Conservation (phyloP, 345 rosid species). For the Limnanthes douglasii region DNA sequence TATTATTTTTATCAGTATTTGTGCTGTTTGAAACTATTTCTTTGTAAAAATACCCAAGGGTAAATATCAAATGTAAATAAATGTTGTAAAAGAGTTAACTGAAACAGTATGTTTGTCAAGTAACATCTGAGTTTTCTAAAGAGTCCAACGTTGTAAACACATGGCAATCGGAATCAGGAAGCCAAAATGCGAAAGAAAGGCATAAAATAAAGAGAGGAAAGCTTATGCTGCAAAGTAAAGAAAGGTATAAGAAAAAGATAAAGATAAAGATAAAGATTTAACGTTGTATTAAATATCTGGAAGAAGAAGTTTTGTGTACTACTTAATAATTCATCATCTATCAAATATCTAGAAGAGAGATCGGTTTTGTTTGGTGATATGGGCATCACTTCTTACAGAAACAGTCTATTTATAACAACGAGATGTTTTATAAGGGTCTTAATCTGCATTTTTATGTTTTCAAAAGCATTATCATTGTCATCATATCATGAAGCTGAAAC, state of each 20-base stretch:
- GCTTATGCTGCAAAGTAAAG: slow-evolving; percentile 15
- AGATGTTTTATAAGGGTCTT: slow-evolving; percentile 1
- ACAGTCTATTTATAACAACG: slow-evolving; percentile 6
- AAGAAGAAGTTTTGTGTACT: slow-evolving; percentile 4
- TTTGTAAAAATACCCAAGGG: neutral
- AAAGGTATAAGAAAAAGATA: slow-evolving; percentile 17
- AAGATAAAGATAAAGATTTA: neutral
- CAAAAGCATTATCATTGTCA: slow-evolving; percentile 6
- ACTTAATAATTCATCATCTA: too few species aligned
- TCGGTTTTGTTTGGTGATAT: too few species aligned
- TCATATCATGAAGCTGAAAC: slow-evolving; percentile 12
- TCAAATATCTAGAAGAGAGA: too few species aligned
- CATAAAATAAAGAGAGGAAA: slow-evolving; percentile 8
- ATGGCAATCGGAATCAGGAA: too few species aligned
- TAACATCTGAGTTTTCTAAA: slow-evolving; percentile 5
- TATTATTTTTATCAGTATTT: neutral
- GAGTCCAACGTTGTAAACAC: neutral
- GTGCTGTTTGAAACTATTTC: slow-evolving; percentile 1
- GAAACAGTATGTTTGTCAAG: slow-evolving; percentile 13
- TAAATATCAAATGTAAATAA: neutral
- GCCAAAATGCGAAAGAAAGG: slow-evolving; percentile 14
- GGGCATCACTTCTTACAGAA: too few species aligned
- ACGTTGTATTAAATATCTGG: neutral
- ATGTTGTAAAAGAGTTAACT: slow-evolving; percentile 8
- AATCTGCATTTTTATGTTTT: neutral